Percentiles rank a stretch among this genome's conserved stretches.
Evolutionary conservation across 2,329 filamentous ascomycete species (phyloP).

Genomic region (Ophiosphaerella herpotricha): DNA sequence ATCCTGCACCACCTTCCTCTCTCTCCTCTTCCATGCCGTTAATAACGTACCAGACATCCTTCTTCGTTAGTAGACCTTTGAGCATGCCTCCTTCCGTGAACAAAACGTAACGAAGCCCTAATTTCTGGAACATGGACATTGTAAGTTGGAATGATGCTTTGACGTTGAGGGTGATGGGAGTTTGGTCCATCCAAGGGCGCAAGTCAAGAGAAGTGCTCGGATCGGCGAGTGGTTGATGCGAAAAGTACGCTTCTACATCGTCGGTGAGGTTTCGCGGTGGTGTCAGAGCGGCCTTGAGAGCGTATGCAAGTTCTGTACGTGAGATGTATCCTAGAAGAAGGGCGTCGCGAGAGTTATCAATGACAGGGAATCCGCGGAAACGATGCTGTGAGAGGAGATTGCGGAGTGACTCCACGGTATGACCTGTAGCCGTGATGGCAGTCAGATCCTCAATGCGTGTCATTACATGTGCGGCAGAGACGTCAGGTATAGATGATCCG

Average conservation of each 20-base stretch:
- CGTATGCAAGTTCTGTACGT: slow-evolving; percentile 84
- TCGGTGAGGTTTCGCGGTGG: slow-evolving; percentile 64
- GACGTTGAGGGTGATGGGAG: slow-evolving; percentile 84
- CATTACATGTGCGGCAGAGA: slow-evolving; percentile 88
- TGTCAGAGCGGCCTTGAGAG: slow-evolving; percentile 67
- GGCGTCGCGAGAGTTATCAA: slow-evolving; percentile 76
- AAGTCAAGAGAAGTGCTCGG: slow-evolving; percentile 80
- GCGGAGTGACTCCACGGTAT: slow-evolving; percentile 79
- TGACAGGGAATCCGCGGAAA: slow-evolving; percentile 90
- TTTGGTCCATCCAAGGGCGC: slow-evolving; percentile 98
- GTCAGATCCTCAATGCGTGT: slow-evolving; percentile 89
- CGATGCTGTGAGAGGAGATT: slow-evolving; percentile 73
- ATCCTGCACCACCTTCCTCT: slow-evolving; percentile 50
- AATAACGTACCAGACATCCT: slow-evolving; percentile 93
- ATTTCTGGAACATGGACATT: slow-evolving; percentile 90
- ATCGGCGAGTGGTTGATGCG: slow-evolving; percentile 76
- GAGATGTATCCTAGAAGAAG: slow-evolving; percentile 92
- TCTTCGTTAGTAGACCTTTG: slow-evolving; percentile 90
- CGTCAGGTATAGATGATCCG: slow-evolving; percentile 70
- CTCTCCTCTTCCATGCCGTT: slow-evolving; percentile 59
- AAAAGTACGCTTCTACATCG: slow-evolving; percentile 81
- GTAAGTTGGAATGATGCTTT: slow-evolving; percentile 80
- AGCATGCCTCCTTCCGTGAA: slow-evolving; percentile 82
- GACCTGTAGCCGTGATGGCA: slow-evolving; percentile 82
- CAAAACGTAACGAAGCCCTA: slow-evolving; percentile 87